A percentile compares a stretch with the other conserved stretches of the same genome.
Evolutionary conservation across 2,329 filamentous ascomycete genomes (phyloP).

Genomic region (Aspergillus pseudonomiae): DNA sequence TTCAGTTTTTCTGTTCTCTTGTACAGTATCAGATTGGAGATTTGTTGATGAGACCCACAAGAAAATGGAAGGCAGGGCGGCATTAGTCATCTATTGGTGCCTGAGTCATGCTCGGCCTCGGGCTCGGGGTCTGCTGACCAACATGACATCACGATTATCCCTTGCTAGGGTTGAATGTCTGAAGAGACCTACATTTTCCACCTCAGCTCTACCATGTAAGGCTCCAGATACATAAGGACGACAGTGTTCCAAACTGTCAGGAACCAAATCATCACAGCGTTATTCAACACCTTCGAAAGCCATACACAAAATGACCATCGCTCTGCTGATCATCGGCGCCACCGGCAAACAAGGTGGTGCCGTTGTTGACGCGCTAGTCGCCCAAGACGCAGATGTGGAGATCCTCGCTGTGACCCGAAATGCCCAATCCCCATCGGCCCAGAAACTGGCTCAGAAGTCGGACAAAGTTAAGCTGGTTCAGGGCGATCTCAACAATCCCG

Average conservation of each 20-base stretch:
- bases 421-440: constrained; percentile 52
- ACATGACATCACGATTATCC: background rate
- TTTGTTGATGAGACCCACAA: no score
- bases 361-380: constrained; percentile 36
- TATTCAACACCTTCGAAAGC: background rate
- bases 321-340: constrained; percentile 40
- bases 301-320: background rate
- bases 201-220: background rate
- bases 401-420: constrained; percentile 67
- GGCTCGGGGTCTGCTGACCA: background rate
- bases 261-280: background rate
- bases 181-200: background rate
- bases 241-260: background rate
- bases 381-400: constrained; percentile 40
- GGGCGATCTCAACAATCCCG: constrained; percentile 59
- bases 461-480: constrained; percentile 58
- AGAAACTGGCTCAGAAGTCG: constrained; percentile 51
- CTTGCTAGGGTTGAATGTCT: background rate
- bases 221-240: background rate
- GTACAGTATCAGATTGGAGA: no score
- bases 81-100: background rate
- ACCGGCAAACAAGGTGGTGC: constrained; percentile 48
- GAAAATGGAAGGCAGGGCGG: no score
- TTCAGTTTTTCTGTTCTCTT: background rate
- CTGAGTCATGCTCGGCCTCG: background rate